These are phyloP conservation scores for Picea abies DNA, from an alignment of 83 land plant genomes.

Conservation along the genomic window DNA sequence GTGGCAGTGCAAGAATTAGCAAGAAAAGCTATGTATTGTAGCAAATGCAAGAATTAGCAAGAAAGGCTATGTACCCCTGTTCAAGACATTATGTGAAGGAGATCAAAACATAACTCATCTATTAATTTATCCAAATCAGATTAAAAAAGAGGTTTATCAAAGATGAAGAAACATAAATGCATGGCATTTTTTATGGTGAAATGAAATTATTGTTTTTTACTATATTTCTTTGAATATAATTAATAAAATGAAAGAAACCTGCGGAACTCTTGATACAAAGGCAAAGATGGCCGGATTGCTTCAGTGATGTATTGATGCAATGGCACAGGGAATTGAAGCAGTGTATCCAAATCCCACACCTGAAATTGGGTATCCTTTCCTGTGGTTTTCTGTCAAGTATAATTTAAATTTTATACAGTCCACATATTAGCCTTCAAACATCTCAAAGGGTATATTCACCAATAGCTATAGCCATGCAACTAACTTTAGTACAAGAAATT, in stretches of 20 bases:
- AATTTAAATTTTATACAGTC: background rate
- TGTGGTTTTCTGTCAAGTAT: slow-evolving; percentile 23
- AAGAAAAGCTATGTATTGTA: too few relatives aligned
- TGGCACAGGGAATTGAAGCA: slow-evolving; percentile 71
- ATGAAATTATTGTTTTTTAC: too few relatives aligned
- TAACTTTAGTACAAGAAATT: background rate
- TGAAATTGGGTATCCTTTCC: slow-evolving; percentile 29
- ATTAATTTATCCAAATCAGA: too few relatives aligned
- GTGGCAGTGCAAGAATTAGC: too few relatives aligned
- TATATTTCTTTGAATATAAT: too few relatives aligned
- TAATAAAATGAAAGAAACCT: slow-evolving; percentile 27
- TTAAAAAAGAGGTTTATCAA: background rate
- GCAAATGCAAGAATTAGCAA: too few relatives aligned
- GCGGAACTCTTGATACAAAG: slow-evolving; percentile 18
- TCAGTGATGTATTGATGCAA: slow-evolving; percentile 56
- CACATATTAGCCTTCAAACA: background rate
- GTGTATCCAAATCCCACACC: slow-evolving; percentile 95
- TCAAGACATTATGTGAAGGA: too few relatives aligned
- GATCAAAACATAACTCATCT: too few relatives aligned
- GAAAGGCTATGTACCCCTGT: too few relatives aligned
- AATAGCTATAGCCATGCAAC: background rate
- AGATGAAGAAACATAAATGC: too few relatives aligned
- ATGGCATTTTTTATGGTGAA: too few relatives aligned
- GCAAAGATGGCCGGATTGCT: slow-evolving; percentile 71
- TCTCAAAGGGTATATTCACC: background rate